Evolutionary conservation across 2,329 filamentous ascomycete species (phyloP), one percentile per base, ranked within the genome.

Genomic region (Colletotrichum gigasporum): DNA sequence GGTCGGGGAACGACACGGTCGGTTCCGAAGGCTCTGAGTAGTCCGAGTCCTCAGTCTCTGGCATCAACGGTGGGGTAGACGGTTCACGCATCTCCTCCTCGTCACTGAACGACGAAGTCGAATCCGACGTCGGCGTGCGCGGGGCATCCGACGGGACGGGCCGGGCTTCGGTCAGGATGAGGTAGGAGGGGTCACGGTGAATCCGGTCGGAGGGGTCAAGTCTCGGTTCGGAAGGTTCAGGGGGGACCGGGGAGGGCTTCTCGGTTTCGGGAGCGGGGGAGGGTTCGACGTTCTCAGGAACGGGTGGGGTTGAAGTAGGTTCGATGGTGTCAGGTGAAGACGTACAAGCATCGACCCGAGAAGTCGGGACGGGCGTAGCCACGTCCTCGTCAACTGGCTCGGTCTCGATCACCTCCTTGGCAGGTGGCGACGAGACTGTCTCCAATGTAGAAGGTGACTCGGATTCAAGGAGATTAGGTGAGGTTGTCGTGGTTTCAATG

Each of bases 21-120:
- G 59, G 63, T 10, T 65, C 63, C 4, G 63, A 44, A 20, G 39
- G 44, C 45, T 63, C 58, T 47, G 58, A 63, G 24, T 58, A 65
- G 32, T 65, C 63, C n/a, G 63, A 65, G n/a, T 65, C 63, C 35
- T 63, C 63, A 37, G 63, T 55, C 26, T 63, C 63, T 35, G 57
- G 51, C 59, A 58, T 63, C 51, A 63, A 48, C 8, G 63, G 63
- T 12, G 63, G 59, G 20, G 51, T 65, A 18, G 35, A 37, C 8
- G 22, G 37, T 58, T 64, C 58, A 45, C 26, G 24, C 12, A n/a
- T 2, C 41, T 65, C 63, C 5, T 65, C 58, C 39, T 47, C 41
- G 18, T 62, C 50, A 18, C 62, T 62, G 57, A 65, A 44, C 14
- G 62, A 65, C 18, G 35, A 22, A n/a, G 14, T 50, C 6, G 51